Evolutionary conservation across 78 protist species (phyloP).

Genomic region (Goniomonas avonlea): DNA sequence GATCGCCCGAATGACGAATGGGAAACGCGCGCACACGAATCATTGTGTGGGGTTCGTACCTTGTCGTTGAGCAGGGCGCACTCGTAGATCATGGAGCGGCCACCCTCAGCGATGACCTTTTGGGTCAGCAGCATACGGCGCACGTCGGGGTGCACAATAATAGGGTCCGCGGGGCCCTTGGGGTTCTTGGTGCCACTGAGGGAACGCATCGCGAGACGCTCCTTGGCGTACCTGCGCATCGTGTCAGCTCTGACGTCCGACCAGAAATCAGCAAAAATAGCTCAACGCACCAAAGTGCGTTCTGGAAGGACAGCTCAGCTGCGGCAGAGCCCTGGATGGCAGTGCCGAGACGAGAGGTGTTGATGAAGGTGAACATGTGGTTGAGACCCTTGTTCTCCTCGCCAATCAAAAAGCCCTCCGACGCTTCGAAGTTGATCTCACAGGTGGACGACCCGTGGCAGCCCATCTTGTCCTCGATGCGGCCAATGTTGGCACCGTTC

Average conservation of each 20-base stretch:
- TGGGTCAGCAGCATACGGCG: conserved; percentile 20
- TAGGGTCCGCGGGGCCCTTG: conserved; percentile 17
- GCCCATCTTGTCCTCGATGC: conserved; percentile 39
- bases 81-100: conserved; percentile 26
- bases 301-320: conserved; percentile 43
- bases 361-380: conserved; percentile 47
- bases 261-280: neutral
- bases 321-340: conserved; percentile 31
- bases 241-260: neutral
- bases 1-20: no score
- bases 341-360: conserved; percentile 41
- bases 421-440: conserved; percentile 31
- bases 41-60: no score
- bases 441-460: conserved; percentile 15
- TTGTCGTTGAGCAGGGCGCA: neutral
- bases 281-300: neutral
- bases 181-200: conserved; percentile 33
- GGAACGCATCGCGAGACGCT: conserved; percentile 50
- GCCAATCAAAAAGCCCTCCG: conserved; percentile 30
- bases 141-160: conserved; percentile 23
- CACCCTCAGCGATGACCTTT: conserved; percentile 32
- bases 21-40: no score
- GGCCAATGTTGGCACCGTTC: neutral
- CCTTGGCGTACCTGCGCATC: conserved; percentile 32
- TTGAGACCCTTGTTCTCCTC: conserved; percentile 11